A percentile compares a stretch with the other conserved stretches of the same genome.
These are phyloP conservation scores for Ogataea wickerhamii DNA, from an alignment of 805 yeast species.

Conservation along the genomic window DNA sequence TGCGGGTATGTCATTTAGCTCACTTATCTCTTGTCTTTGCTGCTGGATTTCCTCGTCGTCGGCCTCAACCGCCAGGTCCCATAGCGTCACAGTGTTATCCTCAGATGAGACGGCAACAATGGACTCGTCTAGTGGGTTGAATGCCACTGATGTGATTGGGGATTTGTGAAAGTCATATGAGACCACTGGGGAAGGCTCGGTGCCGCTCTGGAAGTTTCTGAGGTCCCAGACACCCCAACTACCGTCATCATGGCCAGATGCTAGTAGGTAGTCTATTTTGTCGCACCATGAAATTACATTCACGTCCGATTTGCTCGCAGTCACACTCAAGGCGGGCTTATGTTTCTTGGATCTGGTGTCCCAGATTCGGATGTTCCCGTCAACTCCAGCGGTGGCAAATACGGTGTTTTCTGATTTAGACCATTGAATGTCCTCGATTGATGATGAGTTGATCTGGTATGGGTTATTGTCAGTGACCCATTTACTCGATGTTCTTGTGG, in stretches of 20 bases:
- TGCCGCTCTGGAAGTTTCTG: slow-evolving; percentile 67
- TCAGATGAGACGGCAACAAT: slow-evolving; percentile 94
- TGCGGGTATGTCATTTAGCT: slow-evolving; percentile 87
- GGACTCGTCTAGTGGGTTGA: slow-evolving; percentile 94
- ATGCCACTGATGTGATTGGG: slow-evolving; percentile 88
- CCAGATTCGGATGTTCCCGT: slow-evolving; percentile 92
- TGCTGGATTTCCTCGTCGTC: slow-evolving; percentile 94
- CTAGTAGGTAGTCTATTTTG: slow-evolving; percentile 80
- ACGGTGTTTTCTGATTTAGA: slow-evolving; percentile 88
- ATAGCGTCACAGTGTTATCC: slow-evolving; percentile 92
- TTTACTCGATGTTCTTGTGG: slow-evolving; percentile 68
- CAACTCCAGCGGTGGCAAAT: slow-evolving; percentile 91
- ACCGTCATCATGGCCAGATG: slow-evolving; percentile 97
- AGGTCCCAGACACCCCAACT: slow-evolving; percentile 98
- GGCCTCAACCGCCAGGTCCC: slow-evolving; percentile 99
- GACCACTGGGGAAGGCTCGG: slow-evolving; percentile 79
- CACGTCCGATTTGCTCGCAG: slow-evolving; percentile 78
- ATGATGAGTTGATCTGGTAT: slow-evolving; percentile 61
- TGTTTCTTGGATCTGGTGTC: slow-evolving; percentile 92
- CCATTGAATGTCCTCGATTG: slow-evolving; percentile 98
- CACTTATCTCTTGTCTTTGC: slow-evolving; percentile 74
- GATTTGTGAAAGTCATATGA: slow-evolving; percentile 92
- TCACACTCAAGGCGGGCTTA: slow-evolving; percentile 81
- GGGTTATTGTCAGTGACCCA: slow-evolving; percentile 89
- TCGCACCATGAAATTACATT: slow-evolving; percentile 96